Conservation (phyloP, 345 rosid species). For the Populus pruinosa region DNA sequence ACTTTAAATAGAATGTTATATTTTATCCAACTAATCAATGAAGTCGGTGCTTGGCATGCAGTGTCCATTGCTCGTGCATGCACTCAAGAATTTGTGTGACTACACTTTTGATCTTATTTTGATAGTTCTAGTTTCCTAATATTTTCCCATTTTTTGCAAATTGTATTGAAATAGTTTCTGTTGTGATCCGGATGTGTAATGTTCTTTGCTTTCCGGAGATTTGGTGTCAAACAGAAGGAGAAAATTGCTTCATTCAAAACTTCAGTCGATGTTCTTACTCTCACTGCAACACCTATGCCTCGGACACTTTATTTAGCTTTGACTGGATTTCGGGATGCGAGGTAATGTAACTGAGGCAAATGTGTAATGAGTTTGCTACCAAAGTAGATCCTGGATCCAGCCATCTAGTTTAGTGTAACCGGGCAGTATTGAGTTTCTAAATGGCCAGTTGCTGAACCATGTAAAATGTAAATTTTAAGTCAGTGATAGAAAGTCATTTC, state of each 20-base stretch:
- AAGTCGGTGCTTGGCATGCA: not conserved
- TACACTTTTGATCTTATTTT: not conserved
- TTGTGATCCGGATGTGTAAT: slow-evolving; percentile 11
- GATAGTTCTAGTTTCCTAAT: not conserved
- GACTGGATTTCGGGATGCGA: slow-evolving; percentile 98
- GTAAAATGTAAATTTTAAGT: not conserved
- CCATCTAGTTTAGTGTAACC: slow-evolving; percentile 8
- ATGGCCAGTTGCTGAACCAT: not conserved
- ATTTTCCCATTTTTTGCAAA: not conserved
- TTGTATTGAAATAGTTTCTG: slow-evolving; percentile 9
- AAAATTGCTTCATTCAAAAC: slow-evolving; percentile 92
- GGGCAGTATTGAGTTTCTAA: not conserved
- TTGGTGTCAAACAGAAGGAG: slow-evolving; percentile 98
- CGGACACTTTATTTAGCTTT: slow-evolving; percentile 90
- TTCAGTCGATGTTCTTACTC: slow-evolving; percentile 91
- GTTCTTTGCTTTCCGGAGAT: slow-evolving; percentile 55
- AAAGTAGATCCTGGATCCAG: slow-evolving; percentile 2
- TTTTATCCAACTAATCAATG: not conserved
- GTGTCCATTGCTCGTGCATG: not conserved
- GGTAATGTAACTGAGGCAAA: slow-evolving; percentile 41
- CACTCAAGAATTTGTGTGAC: not conserved
- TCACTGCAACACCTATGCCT: slow-evolving; percentile 96
- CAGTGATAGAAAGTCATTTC: not conserved
- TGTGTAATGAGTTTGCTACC: not conserved
- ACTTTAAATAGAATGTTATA: not conserved